A percentile compares a stretch with the other conserved stretches of the same genome.
Evolutionary conservation across 1,284 basidiomycete genomes (phyloP).

Genomic region (Apiotrichum laibachii): DNA sequence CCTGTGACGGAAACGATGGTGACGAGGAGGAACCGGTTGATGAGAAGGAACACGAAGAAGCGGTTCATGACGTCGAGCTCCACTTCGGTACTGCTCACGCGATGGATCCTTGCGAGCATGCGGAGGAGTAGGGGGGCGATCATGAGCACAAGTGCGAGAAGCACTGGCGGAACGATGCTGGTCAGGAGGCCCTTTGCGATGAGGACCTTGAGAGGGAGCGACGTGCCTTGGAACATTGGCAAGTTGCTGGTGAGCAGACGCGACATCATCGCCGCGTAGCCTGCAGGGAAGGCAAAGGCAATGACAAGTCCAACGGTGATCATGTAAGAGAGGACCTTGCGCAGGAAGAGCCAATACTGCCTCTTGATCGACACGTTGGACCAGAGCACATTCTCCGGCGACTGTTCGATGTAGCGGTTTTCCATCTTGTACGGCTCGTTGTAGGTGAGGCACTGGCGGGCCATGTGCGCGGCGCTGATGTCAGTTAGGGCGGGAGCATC

Average conservation of each 20-base stretch:
- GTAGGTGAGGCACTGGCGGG: slow-evolving; percentile 67
- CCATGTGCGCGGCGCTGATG: slow-evolving; percentile 53
- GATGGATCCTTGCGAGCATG: slow-evolving; percentile 67
- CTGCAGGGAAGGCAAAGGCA: not conserved
- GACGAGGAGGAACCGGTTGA: slow-evolving; percentile 66
- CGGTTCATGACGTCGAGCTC: slow-evolving; percentile 72
- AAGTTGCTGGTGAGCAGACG: not conserved
- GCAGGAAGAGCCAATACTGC: slow-evolving; percentile 69
- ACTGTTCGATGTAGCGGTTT: slow-evolving; percentile 64
- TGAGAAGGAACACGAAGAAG: slow-evolving; percentile 70
- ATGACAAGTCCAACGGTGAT: slow-evolving; percentile 60
- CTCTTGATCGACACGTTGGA: slow-evolving; percentile 63
- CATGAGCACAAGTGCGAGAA: slow-evolving; percentile 67
- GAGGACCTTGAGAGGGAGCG: slow-evolving; percentile 23
- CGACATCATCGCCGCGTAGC: not conserved
- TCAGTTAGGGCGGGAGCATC: slow-evolving; percentile 60
- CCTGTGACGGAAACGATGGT: slow-evolving; percentile 57
- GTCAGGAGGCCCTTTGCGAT: slow-evolving; percentile 63
- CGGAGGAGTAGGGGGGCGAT: slow-evolving; percentile 66
- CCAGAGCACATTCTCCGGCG: slow-evolving; percentile 70
- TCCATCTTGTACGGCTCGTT: slow-evolving; percentile 68
- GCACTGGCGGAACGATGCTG: slow-evolving; percentile 63
- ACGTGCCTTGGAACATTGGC: slow-evolving; percentile 58
- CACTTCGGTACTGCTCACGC: slow-evolving; percentile 67
- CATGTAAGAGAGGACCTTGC: slow-evolving; percentile 54